Conservation (phyloP, 331 rosid species). For the Stylosanthes scabra region DNA sequence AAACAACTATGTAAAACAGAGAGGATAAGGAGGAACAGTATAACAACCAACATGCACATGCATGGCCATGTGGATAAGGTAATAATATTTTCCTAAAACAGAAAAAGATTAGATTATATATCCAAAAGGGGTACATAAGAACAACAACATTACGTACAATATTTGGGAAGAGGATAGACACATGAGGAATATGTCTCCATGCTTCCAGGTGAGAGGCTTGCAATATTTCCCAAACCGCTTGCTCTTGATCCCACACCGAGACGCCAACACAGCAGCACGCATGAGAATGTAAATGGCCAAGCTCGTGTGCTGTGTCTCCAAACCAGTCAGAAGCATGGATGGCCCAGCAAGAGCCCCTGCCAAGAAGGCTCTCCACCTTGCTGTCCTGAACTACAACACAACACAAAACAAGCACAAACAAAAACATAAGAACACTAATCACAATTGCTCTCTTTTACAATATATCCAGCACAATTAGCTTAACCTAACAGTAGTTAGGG, state of each 20-base stretch:
- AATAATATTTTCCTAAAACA: too few relatives aligned
- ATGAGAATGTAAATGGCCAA: conserved; percentile 89
- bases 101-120: too few relatives aligned
- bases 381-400: conserved; percentile 93
- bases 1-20: conserved; percentile 8
- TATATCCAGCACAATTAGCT: too few relatives aligned
- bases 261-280: conserved; percentile 94
- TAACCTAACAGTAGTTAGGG: too few relatives aligned
- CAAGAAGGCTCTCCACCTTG: conserved; percentile 85
- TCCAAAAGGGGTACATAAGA: conserved; percentile 11
- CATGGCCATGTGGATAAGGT: not conserved
- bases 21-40: not conserved
- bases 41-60: conserved; percentile 5
- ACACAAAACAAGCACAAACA: conserved; percentile 31
- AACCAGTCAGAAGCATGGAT: conserved; percentile 87
- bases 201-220: conserved; percentile 97
- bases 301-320: conserved; percentile 81
- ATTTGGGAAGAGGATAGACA: conserved; percentile 95
- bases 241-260: conserved; percentile 97
- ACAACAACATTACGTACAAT: conserved; percentile 56
- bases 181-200: conserved; percentile 96
- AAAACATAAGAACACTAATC: conserved; percentile 32
- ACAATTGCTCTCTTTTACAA: conserved; percentile 16
- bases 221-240: conserved; percentile 79
- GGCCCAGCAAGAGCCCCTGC: conserved; percentile 97